Base-by-base conservation (phyloP, 2,329 filamentous ascomycete species). In the Fusarium chlamydosporum region DNA sequence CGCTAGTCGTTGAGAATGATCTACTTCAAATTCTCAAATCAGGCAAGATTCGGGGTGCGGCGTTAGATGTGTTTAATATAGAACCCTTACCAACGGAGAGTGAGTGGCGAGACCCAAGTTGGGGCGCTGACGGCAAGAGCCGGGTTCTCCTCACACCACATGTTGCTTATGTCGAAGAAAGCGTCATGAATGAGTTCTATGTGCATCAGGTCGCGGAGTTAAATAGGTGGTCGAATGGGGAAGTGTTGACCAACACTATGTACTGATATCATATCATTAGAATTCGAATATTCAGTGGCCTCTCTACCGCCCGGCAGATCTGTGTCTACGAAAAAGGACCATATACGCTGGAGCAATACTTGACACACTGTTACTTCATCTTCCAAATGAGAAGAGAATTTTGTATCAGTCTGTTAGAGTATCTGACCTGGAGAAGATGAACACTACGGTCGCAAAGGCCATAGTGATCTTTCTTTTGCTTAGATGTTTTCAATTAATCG, bases 161-260 rank as follows among this genome's bases (percentile, higher is more conserved):
- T n/a, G 29, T 54, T 37, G 51, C 51, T 9, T 54, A 27, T 13
- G 51, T 54, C 9, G 51, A 54, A 29, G 51, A 54, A 6, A 1
- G 31, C 1, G 51, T 54, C 11, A 46, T 54, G 51, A 54, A 54
- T 35, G 51, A 46, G 31, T 54, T 54, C 15, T 54, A 54, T 37
- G 31, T 37, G 33, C 40, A 54, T 20, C 51, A 54, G 13, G 51
- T 46, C n/a, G 31, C 23, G 11, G 51, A 54, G 20, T n/a, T 54
- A 16, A 31, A 29, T 1, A 54, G 40, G 26, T 54, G 51, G 51
- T 29, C 40, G n/a, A 54, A 4, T 23, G 51, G 51, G 29, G 51
- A 54, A 10, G 12, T 31, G 7, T 13, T 54, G 51, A 29, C 16
- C 6, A 54, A 46, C 20, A 41, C n/a, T 2, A 23, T 52, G 34